Evolutionary conservation across 1,284 basidiomycete species (phyloP).

Genomic region (Ganoderma lingzhi): DNA sequence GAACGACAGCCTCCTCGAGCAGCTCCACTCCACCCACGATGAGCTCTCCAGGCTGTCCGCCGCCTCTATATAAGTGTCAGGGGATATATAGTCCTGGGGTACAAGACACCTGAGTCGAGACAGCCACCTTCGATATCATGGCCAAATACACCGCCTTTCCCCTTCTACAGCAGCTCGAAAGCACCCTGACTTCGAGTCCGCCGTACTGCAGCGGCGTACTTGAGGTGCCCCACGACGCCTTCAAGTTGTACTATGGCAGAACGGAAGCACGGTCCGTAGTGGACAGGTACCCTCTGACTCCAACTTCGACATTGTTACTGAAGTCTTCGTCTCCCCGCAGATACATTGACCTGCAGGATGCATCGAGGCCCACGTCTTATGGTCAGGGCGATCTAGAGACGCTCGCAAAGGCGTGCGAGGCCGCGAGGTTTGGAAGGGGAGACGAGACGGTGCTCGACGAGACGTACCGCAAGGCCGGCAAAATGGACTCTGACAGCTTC

Average conservation of each 20-base stretch:
- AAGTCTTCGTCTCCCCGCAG: neutral
- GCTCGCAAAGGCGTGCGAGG: constrained; percentile 24
- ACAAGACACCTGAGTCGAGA: too few relatives aligned
- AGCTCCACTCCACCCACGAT: too few relatives aligned
- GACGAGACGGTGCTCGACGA: constrained; percentile 35
- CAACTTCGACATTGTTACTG: neutral
- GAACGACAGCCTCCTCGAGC: too few relatives aligned
- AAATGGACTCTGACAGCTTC: constrained; percentile 32
- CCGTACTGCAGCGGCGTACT: constrained; percentile 16
- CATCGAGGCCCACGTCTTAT: neutral
- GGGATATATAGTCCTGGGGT: too few relatives aligned
- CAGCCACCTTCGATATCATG: neutral
- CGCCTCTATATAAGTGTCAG: too few relatives aligned
- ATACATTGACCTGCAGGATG: neutral
- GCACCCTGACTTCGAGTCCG: neutral
- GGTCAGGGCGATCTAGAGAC: neutral
- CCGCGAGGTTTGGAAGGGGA: constrained; percentile 33
- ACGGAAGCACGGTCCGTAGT: constrained; percentile 15
- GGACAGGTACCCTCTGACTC: neutral
- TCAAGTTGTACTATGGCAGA: constrained; percentile 22
- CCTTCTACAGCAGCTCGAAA: neutral
- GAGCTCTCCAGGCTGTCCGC: too few relatives aligned
- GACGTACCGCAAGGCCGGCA: constrained; percentile 38
- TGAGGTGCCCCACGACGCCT: neutral
- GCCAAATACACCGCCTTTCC: neutral